These are phyloP conservation scores for Mikania micrantha DNA, from an alignment of 129 eudicot genomes.

Conservation along the genomic window DNA sequence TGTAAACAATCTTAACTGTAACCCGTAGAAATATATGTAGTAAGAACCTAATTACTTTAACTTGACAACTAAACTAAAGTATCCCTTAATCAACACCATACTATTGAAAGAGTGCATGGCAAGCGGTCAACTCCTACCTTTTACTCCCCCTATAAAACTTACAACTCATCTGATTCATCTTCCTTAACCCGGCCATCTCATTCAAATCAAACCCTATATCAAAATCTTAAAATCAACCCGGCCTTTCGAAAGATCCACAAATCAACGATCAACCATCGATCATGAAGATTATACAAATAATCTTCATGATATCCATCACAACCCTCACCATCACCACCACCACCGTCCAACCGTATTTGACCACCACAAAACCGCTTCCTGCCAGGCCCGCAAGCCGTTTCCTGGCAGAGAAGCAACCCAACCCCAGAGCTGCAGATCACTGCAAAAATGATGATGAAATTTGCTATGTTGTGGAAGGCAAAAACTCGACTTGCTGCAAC, in stretches of 20 bases:
- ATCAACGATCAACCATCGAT: not conserved
- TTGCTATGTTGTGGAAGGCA: constrained; percentile 35
- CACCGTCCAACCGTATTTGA: not conserved
- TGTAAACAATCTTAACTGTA: too few relatives aligned
- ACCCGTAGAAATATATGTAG: too few relatives aligned
- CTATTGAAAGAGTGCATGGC: constrained; percentile 26
- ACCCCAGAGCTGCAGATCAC: constrained; percentile 54
- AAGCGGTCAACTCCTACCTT: constrained; percentile 30
- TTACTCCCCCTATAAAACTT: constrained; percentile 23
- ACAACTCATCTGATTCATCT: constrained; percentile 1
- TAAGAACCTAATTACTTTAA: too few relatives aligned
- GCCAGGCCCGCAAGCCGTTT: constrained; percentile 40
- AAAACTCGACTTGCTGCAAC: constrained; percentile 56
- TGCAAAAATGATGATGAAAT: constrained; percentile 46
- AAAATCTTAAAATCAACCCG: not conserved
- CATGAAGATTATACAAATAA: constrained; percentile 27
- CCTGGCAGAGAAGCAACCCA: constrained; percentile 30
- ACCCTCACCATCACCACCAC: constrained; percentile 16
- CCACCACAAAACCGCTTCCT: constrained; percentile 11
- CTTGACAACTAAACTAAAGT: constrained; percentile 26
- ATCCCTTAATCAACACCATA: constrained; percentile 20
- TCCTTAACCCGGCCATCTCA: constrained; percentile 12
- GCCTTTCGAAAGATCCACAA: not conserved
- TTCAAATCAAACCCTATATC: not conserved
- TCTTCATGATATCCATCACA: constrained; percentile 44